phyloP scores from a whole-genome alignment of 768 basidiomycete species.

The Hygrocybe coccinea region DNA sequence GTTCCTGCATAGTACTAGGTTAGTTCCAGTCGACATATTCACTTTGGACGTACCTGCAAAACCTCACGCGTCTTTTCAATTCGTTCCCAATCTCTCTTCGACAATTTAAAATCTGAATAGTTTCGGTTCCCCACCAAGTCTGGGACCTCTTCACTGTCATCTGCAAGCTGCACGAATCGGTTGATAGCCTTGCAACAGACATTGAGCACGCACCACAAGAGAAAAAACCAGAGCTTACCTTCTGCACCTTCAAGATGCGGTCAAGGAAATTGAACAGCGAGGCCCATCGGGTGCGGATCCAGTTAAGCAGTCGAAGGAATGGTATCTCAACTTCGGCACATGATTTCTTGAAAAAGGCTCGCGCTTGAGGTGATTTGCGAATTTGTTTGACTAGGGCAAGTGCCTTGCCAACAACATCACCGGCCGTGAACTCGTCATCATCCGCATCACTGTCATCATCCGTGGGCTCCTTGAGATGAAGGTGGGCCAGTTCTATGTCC shows the following conservation, averaged over 20 bases:
- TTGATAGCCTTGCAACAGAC: conserved; percentile 7
- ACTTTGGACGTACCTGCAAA: conserved; percentile 3
- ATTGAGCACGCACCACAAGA: background rate
- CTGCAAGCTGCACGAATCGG: conserved; percentile 12
- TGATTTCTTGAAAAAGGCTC: conserved; percentile 10
- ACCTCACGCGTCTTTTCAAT: conserved; percentile 12
- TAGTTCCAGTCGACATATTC: background rate
- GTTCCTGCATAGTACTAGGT: conserved; percentile 7
- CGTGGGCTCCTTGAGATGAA: background rate
- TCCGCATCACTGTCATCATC: background rate
- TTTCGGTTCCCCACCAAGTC: conserved; percentile 2
- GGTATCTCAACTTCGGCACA: background rate
- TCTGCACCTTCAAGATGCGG: conserved; percentile 5
- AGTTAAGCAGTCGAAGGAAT: conserved; percentile 6
- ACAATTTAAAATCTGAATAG: conserved; percentile 14
- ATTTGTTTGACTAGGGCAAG: conserved; percentile 15
- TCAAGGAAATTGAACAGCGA: conserved; percentile 11
- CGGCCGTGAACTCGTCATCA: background rate
- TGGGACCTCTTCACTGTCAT: conserved; percentile 16
- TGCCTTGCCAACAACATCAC: conserved; percentile 10
- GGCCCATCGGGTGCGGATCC: conserved; percentile 16
- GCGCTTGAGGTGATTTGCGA: conserved; percentile 13
- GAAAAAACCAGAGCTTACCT: conserved; percentile 1
- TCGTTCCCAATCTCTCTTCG: conserved; percentile 8
- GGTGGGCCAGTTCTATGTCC: background rate